Conservation (phyloP, 805 yeast genomes). For the Pichia cephalocereana region DNA sequence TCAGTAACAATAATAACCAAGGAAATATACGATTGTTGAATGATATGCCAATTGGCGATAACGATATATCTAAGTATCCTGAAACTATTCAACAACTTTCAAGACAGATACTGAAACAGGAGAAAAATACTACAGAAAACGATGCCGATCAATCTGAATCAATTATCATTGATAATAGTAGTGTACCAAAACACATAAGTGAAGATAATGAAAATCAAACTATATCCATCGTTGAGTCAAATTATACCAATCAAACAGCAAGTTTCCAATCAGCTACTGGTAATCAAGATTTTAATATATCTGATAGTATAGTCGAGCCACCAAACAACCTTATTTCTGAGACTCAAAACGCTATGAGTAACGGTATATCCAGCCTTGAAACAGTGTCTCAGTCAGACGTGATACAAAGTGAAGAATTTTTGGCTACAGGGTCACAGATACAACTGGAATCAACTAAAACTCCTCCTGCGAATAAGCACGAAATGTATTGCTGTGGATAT, state of each 20-base stretch:
- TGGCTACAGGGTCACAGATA: not conserved
- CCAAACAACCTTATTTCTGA: not conserved
- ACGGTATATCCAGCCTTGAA: too few species aligned
- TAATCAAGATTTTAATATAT: not conserved
- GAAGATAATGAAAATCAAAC: not conserved
- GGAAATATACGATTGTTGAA: not conserved
- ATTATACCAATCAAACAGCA: not conserved
- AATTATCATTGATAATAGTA: too few species aligned
- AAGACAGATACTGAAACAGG: not conserved
- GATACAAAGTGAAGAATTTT: not conserved
- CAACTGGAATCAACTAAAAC: too few species aligned
- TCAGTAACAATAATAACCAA: not conserved
- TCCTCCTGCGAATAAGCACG: too few species aligned
- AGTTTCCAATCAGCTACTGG: not conserved
- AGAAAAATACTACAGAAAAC: not conserved
- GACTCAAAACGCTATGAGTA: not conserved
- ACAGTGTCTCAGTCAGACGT: too few species aligned
- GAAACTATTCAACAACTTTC: not conserved
- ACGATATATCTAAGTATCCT: not conserved
- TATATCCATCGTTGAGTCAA: not conserved
- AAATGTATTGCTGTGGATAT: conserved; percentile 2
- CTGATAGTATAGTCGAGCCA: not conserved
- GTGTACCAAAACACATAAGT: not conserved
- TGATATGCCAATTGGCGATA: not conserved
- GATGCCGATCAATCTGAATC: too few species aligned